Evolutionary conservation across 2,329 filamentous ascomycete species (phyloP), one percentile per base, ranked within the genome.

Genomic region (Lasiodiplodia sp.): DNA sequence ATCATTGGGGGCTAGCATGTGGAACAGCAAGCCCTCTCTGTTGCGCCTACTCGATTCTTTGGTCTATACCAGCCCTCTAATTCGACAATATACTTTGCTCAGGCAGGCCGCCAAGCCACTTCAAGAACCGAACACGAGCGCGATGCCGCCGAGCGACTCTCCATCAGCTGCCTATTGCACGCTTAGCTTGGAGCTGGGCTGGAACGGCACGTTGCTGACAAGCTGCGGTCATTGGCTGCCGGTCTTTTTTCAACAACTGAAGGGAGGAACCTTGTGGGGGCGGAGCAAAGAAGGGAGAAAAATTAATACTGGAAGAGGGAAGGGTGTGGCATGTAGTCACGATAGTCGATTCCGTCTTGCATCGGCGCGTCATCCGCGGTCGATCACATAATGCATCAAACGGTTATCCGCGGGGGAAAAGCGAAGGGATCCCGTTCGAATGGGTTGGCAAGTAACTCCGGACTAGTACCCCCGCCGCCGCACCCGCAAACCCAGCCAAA

Each of bases 351-450:
- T 18, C 44, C 44, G 40, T 44, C 40, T 44, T 44, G 44, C 44
- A 47, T 47, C n/a, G 44, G 44, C 44, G 44, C 44, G 44, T 47
- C 44, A 47, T 47, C 44, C 44, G 44, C 44, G 44, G 44, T 47
- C n/a, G 44, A 47, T 47, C 44, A 34, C 31, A 34, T 34, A 34
- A 34, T 34, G 31, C 31, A 34, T 18, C 40, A 18, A 44, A 18
- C 40, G 40, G n/a, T n/a, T 21, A 47, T n/a, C 44, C 18, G 44
- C 44, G 44, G 44, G 44, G 40, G 8, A 44, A 44, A 8, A 14
- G 40, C 31, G 8, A 44, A 5, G 40, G 40, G 14, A 18, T 18
- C 31, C 31, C 31, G 31, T 28, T 28, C 31, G 31, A 31, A 31
- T 31, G 31, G 31, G 31, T 7, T 34, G 7, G 31, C 31, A 34